Evolutionary conservation across 495 filamentous ascomycete genomes (phyloP), one percentile per base, ranked within the genome.

Genomic region (Trichoderma asperelloides): DNA sequence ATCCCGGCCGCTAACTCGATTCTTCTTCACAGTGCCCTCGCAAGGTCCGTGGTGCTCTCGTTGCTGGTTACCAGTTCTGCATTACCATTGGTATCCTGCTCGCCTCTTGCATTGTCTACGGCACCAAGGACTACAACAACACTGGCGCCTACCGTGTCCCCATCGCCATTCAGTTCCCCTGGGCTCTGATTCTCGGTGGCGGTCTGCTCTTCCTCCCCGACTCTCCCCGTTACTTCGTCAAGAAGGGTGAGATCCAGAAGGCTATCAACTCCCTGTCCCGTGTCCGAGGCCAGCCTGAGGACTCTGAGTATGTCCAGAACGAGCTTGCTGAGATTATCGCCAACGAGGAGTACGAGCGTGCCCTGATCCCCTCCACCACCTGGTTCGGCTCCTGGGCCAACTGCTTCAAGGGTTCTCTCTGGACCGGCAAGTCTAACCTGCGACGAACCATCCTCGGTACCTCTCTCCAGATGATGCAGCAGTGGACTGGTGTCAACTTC

Each of bases 1-100:
- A 43, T 9, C 21, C 3, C 11, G 0, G 18, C 4, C 72, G 73
- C 68, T 75, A 72, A 65, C 74, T 72, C 33, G 70, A 85, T 86
- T 88, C 73, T 77, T 90, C 47, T 91, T n/a, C n/a, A 89, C 78
- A 88, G 89, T 87, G 86, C 85, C 88, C 88, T 28, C 85, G 84
- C 76, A 85, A 84, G 71, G 84, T 89, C 62, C 85, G 88, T 72
- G 88, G 88, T 74, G 85, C 86, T 28, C 81, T 91, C 62, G 88
- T 91, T 41, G 84, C 85, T 2, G 86, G 84, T 27, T 90, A 90
- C 78, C 87, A 89, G 73, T 89, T 90, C 78, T 87, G 84, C 74
- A 84, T 90, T 74, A 91, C 88, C 57, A 85, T 90, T 66, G 88
- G 88, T 76, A 78, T 91, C 70, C 80, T 90, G 71, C 66, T 89